Base-by-base conservation (phyloP, 2,329 filamentous ascomycete genomes). In the Cryphonectria carpinicola region DNA sequence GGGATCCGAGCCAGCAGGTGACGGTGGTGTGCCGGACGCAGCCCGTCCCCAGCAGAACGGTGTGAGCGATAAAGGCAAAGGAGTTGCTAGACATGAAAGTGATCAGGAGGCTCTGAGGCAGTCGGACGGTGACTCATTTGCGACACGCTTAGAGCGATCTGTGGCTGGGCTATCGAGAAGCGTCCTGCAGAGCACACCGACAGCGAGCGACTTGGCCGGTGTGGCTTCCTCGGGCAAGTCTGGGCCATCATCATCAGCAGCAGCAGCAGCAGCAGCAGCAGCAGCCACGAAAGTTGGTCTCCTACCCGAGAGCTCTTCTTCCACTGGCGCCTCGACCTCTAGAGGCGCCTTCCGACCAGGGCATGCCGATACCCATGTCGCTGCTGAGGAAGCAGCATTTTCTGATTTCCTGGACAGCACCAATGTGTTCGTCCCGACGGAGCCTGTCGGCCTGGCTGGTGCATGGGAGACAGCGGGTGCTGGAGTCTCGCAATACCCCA, bases 331-430 rank as follows among this genome's bases (percentile, higher is more conserved):
- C 41, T 32, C 75, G 25, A 70, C 69, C 52, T 41, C 63, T 8
- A 68, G 73, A 35, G 71, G 70, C 39, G 73, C 73, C 43, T 76
- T 83, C 69, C 79, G 74, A 66, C 74, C 76, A 37, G 68, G 75
- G 14, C 75, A 78, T 19, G 67, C 74, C 1, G 76, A 78, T 37
- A 74, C 76, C 63, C 78, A 80, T 60, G 72, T 75, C 17, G 75
- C 74, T 7, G 73, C 65, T 19, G 77, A 80, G 58, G 81, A 83
- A 71, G 75, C 76, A 4, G 76, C 76, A 0, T 84, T 83, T 69
- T 77, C 80, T 2, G 74, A 74, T 1, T 84, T 83, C 68, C 72
- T 83, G 49, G 78, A 80, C 69, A 73, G 72, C 62, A 74, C 74
- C 46, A 73, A 67, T 32, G 70, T 70, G 46, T 73, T 74, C 14